Base-by-base conservation (phyloP, 2,329 filamentous ascomycete species). In the Incumbomyces delicatus region DNA sequence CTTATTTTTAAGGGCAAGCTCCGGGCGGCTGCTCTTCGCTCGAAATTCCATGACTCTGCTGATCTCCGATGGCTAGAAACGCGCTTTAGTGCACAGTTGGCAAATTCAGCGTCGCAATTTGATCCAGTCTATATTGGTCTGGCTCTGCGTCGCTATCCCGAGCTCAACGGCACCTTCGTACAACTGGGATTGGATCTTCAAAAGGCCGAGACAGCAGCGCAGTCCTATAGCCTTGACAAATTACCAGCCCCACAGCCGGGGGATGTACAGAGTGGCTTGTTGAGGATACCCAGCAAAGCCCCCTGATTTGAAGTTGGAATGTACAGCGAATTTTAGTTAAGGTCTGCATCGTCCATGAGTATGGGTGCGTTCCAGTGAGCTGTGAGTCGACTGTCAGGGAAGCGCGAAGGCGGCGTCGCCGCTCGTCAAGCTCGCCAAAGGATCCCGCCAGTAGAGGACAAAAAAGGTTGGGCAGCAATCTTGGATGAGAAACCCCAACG, bases 1-100 rank as follows among this genome's bases (percentile, higher is more conserved):
- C 47, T 53, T 39, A 36, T 58, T 12, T 58, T 55, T 54, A 58
- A 59, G 48, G 55, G 54, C 31, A 58, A 58, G 41, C 47, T 58
- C 16, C 51, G 52, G 29, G 55, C 52, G 11, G 54, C 54, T 18
- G 54, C 55, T 16, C 52, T 50, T 27, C 50, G 57, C 30, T 41
- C 37, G 4, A 57, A 57, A 46, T 51, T 49, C 44, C 51, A 55
- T 44, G 56, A 59, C 49, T 50, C 55, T 16, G 50, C 48, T 12
- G 54, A 58, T 44, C 41, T 59, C 18, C 47, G 51, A 38, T 58
- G 42, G 44, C 41, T 58, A 17, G 55, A 51, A 47, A 47, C 50
- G 27, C 48, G 36, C n/a, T 47, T 48, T 43, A 36, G 45, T 14
- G 29, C 41, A 14, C 32, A 29, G 17, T 48, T 57, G 37, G 29